These are phyloP conservation scores for Sesbania bispinosa DNA, from an alignment of 306 rosid species.

Conservation along the genomic window DNA sequence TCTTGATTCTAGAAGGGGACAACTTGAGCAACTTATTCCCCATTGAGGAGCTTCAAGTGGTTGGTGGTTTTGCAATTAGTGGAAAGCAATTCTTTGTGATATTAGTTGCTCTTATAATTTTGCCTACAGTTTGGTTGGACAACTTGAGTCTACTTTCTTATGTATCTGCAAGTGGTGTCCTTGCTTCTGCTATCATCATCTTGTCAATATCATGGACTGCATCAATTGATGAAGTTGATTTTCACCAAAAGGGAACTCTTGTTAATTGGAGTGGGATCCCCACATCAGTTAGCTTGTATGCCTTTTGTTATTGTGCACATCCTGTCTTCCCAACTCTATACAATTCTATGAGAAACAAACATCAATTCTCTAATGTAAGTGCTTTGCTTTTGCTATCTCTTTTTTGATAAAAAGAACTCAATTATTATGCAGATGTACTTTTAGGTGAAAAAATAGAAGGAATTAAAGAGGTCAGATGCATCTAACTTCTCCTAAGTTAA, in stretches of 20 bases:
- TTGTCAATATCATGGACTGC: constrained; percentile 63
- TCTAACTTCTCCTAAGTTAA: too few relatives aligned
- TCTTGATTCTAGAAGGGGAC: constrained; percentile 80
- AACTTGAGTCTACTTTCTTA: constrained; percentile 68
- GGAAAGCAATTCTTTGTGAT: constrained; percentile 53
- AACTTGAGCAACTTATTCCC: constrained; percentile 64
- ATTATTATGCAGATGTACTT: too few relatives aligned
- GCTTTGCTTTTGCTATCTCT: not conserved
- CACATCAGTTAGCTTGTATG: constrained; percentile 64
- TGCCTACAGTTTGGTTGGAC: constrained; percentile 80
- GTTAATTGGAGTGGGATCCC: constrained; percentile 64
- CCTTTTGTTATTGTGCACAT: constrained; percentile 87
- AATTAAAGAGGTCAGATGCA: too few relatives aligned
- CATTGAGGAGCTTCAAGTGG: constrained; percentile 20
- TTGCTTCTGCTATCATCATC: constrained; percentile 65
- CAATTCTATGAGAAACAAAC: constrained; percentile 70
- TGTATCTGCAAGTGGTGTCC: constrained; percentile 79
- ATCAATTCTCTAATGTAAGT: constrained; percentile 80
- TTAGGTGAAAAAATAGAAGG: too few relatives aligned
- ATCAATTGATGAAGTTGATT: constrained; percentile 54
- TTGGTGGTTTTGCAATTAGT: constrained; percentile 46
- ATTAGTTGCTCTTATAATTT: constrained; percentile 48
- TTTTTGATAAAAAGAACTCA: too few relatives aligned
- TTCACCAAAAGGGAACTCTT: constrained; percentile 44
- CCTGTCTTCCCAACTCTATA: constrained; percentile 83